A percentile compares a stretch with the other conserved stretches of the same genome.
Conservation (phyloP, 495 filamentous ascomycete species). For the Penicillium waksmanii region DNA sequence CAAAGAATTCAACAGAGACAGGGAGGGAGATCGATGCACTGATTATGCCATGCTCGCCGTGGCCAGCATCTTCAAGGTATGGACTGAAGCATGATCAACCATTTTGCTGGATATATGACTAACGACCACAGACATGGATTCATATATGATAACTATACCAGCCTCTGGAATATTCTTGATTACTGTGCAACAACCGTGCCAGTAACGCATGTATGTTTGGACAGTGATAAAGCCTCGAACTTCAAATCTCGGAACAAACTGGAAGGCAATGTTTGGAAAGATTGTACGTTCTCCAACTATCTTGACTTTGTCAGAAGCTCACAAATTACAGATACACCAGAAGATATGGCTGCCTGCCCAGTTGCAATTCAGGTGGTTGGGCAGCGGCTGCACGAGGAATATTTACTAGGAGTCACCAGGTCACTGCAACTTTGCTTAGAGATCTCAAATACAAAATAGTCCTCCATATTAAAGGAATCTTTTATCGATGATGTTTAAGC, state of each 20-base stretch:
- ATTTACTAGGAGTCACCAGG: constrained; percentile 3
- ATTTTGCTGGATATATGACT: no score
- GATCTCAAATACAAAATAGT: no score
- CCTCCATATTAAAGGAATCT: no score
- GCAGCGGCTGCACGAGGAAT: constrained; percentile 6
- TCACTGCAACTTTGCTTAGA: no score
- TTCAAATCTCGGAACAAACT: neutral
- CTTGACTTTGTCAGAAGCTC: neutral
- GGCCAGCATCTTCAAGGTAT: constrained; percentile 7
- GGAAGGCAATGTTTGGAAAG: neutral
- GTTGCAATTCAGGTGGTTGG: constrained; percentile 4
- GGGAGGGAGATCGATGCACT: constrained; percentile 12
- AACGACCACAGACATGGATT: neutral
- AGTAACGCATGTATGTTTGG: neutral
- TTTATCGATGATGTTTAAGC: no score
- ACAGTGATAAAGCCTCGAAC: neutral
- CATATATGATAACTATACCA: constrained; percentile 10
- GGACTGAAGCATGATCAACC: no score
- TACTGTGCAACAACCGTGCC: constrained; percentile 7
- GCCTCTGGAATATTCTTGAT: constrained; percentile 11
- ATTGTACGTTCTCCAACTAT: neutral
- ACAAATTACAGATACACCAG: neutral
- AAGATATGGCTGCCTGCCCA: neutral
- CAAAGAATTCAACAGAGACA: constrained; percentile 1
- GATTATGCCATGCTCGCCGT: constrained; percentile 9